These are phyloP conservation scores for Moesziomyces sp. DNA, from an alignment of 1,284 basidiomycete genomes.

Conservation along the genomic window DNA sequence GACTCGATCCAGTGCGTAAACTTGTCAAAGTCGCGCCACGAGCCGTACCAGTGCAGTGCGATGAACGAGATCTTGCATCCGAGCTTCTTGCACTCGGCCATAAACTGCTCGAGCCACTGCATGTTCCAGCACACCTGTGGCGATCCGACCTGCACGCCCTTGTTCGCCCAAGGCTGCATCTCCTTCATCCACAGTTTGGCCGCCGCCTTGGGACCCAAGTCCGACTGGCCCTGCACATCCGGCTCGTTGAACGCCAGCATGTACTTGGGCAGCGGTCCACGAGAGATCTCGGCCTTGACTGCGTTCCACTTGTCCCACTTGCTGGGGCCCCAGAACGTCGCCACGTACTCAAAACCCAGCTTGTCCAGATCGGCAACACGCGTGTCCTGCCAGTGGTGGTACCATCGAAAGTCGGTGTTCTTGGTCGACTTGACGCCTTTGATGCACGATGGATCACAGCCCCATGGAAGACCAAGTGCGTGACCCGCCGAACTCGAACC, in stretches of 20 bases:
- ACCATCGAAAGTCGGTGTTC: constrained; percentile 29
- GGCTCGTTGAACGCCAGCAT: constrained; percentile 64
- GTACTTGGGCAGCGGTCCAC: constrained; percentile 23
- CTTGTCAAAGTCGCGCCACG: constrained; percentile 51
- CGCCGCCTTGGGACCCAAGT: constrained; percentile 50
- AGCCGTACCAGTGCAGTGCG: constrained; percentile 66
- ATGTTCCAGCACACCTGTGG: constrained; percentile 64
- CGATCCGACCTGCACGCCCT: constrained; percentile 56
- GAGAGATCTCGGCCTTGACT: constrained; percentile 44
- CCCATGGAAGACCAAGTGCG: constrained; percentile 48
- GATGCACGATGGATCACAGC: constrained; percentile 32
- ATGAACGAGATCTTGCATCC: constrained; percentile 60
- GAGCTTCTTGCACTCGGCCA: constrained; percentile 46
- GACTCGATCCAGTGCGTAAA: constrained; percentile 53
- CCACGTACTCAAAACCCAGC: constrained; percentile 56
- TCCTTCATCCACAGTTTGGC: constrained; percentile 58
- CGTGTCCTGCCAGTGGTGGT: constrained; percentile 57
- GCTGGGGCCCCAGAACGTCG: constrained; percentile 60
- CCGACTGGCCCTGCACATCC: constrained; percentile 56
- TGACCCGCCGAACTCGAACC: background rate
- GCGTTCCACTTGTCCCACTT: constrained; percentile 53
- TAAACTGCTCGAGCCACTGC: constrained; percentile 60
- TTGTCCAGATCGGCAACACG: constrained; percentile 32
- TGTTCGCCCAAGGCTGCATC: constrained; percentile 54
- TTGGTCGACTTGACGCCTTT: constrained; percentile 28